These are phyloP conservation scores for Xylariomycetidae sp. DNA, from an alignment of 2,329 filamentous ascomycete species.

Conservation along the genomic window DNA sequence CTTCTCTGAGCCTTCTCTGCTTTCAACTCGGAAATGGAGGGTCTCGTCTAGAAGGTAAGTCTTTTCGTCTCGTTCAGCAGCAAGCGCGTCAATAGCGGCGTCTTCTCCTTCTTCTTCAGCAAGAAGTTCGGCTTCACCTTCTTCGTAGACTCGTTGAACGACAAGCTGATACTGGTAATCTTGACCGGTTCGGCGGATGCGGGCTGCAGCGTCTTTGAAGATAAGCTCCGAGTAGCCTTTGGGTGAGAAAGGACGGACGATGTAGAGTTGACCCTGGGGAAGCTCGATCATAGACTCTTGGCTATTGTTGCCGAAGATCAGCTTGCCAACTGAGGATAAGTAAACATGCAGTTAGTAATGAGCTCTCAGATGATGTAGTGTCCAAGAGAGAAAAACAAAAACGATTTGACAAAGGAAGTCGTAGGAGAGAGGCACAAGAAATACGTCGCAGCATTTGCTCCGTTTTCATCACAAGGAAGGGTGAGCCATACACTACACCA, in stretches of 20 bases:
- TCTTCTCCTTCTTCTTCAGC: constrained; percentile 87
- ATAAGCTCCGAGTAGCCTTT: constrained; percentile 99
- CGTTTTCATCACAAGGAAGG: constrained; percentile 5
- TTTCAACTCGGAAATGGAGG: constrained; percentile 80
- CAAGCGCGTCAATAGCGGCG: constrained; percentile 68
- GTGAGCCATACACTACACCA: too few relatives aligned
- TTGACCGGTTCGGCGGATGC: constrained; percentile 86
- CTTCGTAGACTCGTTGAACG: constrained; percentile 92
- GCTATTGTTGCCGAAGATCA: constrained; percentile 80
- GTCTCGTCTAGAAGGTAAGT: constrained; percentile 92
- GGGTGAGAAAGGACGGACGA: constrained; percentile 89
- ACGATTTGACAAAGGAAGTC: background rate
- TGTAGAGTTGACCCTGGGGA: constrained; percentile 91
- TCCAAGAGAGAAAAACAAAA: background rate
- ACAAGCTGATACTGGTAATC: constrained; percentile 98
- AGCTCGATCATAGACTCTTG: constrained; percentile 95
- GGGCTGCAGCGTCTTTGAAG: constrained; percentile 93
- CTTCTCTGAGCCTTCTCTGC: constrained; percentile 73
- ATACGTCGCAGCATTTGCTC: background rate
- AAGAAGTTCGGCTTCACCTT: constrained; percentile 88
- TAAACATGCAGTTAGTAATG: background rate
- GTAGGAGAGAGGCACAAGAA: background rate
- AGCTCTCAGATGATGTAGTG: background rate
- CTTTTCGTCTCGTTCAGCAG: constrained; percentile 89
- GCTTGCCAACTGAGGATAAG: constrained; percentile 73